Percentiles rank a stretch among this genome's conserved stretches.
phyloP scores from a whole-genome alignment of 2,329 filamentous ascomycete species.

The Colletotrichum chlorophyti region DNA sequence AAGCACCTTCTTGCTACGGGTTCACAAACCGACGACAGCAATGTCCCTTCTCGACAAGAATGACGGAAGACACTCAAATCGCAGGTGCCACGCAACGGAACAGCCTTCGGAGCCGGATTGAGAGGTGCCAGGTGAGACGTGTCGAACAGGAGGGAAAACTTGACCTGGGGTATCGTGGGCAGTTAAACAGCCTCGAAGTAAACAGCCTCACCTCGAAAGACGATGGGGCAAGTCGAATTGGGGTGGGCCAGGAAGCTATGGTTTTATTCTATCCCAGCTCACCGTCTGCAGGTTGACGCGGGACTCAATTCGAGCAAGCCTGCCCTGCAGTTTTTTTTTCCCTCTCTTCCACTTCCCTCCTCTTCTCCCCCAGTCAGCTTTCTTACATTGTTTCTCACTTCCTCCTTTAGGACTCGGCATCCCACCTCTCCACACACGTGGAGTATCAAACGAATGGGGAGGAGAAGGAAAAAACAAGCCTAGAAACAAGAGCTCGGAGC shows the following conservation, averaged over 20 bases:
- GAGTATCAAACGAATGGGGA: constrained; percentile 19
- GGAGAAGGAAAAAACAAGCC: constrained; percentile 8
- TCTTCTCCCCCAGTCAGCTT: constrained; percentile 10
- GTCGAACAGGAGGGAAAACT: background rate
- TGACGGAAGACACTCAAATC: background rate
- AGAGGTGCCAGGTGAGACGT: background rate
- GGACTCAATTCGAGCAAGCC: constrained; percentile 10
- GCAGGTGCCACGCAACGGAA: too few relatives aligned
- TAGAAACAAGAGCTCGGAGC: constrained; percentile 23
- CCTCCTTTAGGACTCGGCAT: constrained; percentile 23
- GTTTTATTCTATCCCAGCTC: constrained; percentile 17
- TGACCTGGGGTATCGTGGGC: constrained; percentile 12
- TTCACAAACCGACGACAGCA: constrained; percentile 1
- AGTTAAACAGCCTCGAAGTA: too few relatives aligned
- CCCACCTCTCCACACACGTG: constrained; percentile 27
- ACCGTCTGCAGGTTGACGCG: constrained; percentile 16
- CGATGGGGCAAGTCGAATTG: background rate
- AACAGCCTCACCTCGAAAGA: constrained; percentile 14
- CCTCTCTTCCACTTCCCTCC: background rate
- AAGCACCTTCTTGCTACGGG: too few relatives aligned
- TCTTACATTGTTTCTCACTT: constrained; percentile 13
- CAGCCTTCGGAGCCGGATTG: background rate
- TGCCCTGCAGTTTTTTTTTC: constrained; percentile 8
- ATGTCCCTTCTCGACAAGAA: constrained; percentile 4
- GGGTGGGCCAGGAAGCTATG: constrained; percentile 4